These are phyloP conservation scores for Aspergillus heteromorphus DNA, from an alignment of 495 filamentous ascomycete genomes.

Conservation along the genomic window DNA sequence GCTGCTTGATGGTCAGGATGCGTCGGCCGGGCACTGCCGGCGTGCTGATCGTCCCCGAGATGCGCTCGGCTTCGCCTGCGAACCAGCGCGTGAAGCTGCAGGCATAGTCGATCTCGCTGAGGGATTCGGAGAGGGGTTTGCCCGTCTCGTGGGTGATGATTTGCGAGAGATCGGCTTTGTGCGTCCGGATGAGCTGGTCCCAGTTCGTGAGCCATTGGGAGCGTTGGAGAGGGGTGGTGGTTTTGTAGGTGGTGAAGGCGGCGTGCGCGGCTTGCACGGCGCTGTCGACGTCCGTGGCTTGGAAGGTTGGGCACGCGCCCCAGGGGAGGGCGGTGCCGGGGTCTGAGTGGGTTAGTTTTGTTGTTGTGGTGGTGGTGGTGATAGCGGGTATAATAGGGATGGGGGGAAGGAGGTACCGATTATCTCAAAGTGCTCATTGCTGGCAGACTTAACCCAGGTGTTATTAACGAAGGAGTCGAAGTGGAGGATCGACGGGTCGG, in stretches of 20 bases:
- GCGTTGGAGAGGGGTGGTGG: slow-evolving; percentile 53
- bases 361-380: slow-evolving; percentile 4
- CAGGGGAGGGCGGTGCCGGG: slow-evolving; percentile 61
- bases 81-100: slow-evolving; percentile 61
- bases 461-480: slow-evolving; percentile 56
- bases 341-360: slow-evolving; percentile 33
- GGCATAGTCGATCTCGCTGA: slow-evolving; percentile 57
- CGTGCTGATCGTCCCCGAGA: slow-evolving; percentile 54
- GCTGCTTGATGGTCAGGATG: slow-evolving; percentile 66
- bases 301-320: slow-evolving; percentile 59
- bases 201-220: slow-evolving; percentile 60
- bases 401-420: slow-evolving; percentile 36
- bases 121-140: slow-evolving; percentile 56
- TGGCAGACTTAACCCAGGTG: slow-evolving; percentile 58
- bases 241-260: slow-evolving; percentile 59
- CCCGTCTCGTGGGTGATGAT: slow-evolving; percentile 60
- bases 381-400: background rate
- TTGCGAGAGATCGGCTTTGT: slow-evolving; percentile 50
- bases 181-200: slow-evolving; percentile 47
- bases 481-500: slow-evolving; percentile 53
- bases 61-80: slow-evolving; percentile 63
- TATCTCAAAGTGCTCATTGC: slow-evolving; percentile 61
- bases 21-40: slow-evolving; percentile 55
- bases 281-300: slow-evolving; percentile 53
- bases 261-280: slow-evolving; percentile 54